Evolutionary conservation across 805 yeast species (phyloP).

Genomic region (Yarrowia sp.): DNA sequence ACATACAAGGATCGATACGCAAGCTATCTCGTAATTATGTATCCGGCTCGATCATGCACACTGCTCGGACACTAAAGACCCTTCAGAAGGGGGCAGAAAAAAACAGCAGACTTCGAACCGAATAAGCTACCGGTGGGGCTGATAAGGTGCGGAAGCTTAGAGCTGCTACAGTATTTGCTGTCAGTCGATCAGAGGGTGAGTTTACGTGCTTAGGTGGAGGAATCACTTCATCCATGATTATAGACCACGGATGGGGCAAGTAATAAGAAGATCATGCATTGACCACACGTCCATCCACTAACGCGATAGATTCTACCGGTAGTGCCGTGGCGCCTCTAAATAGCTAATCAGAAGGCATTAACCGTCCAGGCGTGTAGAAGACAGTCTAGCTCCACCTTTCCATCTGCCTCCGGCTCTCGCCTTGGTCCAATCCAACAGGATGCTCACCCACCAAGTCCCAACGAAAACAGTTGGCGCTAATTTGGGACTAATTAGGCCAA

Average conservation of each 20-base stretch:
- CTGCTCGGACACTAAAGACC: background rate
- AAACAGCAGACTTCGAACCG: background rate
- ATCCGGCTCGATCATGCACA: background rate
- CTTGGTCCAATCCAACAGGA: background rate
- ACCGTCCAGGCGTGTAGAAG: no score
- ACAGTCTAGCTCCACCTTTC: no score
- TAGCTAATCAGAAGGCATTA: no score
- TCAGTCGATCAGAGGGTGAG: background rate
- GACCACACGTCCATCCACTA: no score
- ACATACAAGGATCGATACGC: background rate
- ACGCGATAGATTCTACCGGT: no score
- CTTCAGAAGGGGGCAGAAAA: background rate
- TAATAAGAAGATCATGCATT: no score
- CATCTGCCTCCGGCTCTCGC: no score
- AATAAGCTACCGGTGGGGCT: slow-evolving; percentile 8
- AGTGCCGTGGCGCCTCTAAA: no score
- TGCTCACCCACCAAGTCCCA: background rate
- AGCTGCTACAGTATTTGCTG: background rate
- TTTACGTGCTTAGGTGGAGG: background rate
- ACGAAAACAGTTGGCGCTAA: slow-evolving; percentile 12
- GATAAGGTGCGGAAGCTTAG: slow-evolving; percentile 11
- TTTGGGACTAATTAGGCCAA: background rate
- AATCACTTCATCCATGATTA: background rate
- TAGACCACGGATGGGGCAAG: background rate
- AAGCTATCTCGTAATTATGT: background rate